These are phyloP conservation scores for Angomonas deanei DNA, from an alignment of 208 protist genomes.

Conservation along the genomic window DNA sequence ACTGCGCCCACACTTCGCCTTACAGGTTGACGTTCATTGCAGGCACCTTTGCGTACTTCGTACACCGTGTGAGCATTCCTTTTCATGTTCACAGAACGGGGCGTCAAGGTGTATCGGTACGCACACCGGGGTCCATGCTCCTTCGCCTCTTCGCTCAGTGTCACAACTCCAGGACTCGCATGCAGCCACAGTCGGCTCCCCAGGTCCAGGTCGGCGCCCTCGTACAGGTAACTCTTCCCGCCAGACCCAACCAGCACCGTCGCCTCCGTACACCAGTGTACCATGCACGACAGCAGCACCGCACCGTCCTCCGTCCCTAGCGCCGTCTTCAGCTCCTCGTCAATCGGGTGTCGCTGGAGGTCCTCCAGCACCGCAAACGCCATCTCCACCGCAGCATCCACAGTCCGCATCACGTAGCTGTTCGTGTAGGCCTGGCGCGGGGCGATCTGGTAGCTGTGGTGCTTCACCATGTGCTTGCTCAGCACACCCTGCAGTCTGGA, in stretches of 20 bases:
- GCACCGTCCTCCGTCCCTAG: constrained; percentile 28
- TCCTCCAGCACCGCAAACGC: constrained; percentile 35
- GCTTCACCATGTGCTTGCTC: constrained; percentile 7
- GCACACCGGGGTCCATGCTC: constrained; percentile 9
- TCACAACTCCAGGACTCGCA: constrained; percentile 30
- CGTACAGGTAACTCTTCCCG: constrained; percentile 21
- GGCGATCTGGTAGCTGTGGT: constrained; percentile 32
- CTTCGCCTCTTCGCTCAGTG: constrained; percentile 10
- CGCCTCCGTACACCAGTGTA: constrained; percentile 62
- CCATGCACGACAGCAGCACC: constrained; percentile 28
- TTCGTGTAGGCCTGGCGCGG: constrained; percentile 39
- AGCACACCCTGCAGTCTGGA: constrained; percentile 17
- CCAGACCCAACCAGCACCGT: constrained; percentile 23
- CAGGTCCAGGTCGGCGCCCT: constrained; percentile 30
- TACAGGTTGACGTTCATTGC: no score
- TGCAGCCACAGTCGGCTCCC: constrained; percentile 36
- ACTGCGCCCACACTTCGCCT: no score
- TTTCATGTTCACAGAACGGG: constrained; percentile 20
- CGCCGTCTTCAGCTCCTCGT: constrained; percentile 18
- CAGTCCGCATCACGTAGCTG: constrained; percentile 24
- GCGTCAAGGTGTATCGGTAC: constrained; percentile 7
- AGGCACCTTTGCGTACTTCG: constrained; percentile 22
- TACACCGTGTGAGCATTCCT: constrained; percentile 34
- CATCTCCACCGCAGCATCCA: constrained; percentile 25
- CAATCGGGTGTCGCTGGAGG: constrained; percentile 19